Conservation (phyloP, 257 asterid species). For the Nicotiana knightiana region DNA sequence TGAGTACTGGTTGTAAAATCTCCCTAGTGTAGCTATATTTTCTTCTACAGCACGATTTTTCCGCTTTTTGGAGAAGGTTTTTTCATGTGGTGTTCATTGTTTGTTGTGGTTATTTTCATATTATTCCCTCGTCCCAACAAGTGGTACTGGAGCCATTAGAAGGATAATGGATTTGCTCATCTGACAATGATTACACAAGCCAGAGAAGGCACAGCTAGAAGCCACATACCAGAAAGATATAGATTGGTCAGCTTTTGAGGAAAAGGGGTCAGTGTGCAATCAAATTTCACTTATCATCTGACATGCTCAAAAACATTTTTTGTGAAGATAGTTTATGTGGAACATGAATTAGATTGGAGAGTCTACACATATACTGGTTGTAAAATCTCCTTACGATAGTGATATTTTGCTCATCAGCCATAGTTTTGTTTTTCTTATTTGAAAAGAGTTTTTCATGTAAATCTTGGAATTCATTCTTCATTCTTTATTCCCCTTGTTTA, state of each 20-base stretch:
- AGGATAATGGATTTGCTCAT: background rate
- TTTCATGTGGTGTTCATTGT: background rate
- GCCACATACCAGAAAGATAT: background rate
- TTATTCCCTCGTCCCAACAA: background rate
- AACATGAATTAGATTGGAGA: background rate
- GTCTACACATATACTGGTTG: background rate
- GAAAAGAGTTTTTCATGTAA: background rate
- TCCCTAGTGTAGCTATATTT: too few relatives aligned
- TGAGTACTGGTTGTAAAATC: background rate
- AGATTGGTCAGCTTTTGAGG: background rate
- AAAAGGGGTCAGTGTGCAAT: too few relatives aligned
- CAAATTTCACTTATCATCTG: background rate
- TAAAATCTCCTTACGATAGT: background rate
- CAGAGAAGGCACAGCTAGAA: background rate
- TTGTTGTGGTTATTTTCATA: background rate
- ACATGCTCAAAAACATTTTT: background rate
- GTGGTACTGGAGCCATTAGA: background rate
- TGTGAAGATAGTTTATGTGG: background rate
- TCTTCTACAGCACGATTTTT: background rate
- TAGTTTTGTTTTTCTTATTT: background rate
- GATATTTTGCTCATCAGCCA: background rate
- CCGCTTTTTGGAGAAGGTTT: background rate
- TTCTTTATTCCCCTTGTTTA: background rate
- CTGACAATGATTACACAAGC: background rate
- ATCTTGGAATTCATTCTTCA: background rate